phyloP scores from a whole-genome alignment of 768 basidiomycete genomes.

The Kwoniella bestiolae region DNA sequence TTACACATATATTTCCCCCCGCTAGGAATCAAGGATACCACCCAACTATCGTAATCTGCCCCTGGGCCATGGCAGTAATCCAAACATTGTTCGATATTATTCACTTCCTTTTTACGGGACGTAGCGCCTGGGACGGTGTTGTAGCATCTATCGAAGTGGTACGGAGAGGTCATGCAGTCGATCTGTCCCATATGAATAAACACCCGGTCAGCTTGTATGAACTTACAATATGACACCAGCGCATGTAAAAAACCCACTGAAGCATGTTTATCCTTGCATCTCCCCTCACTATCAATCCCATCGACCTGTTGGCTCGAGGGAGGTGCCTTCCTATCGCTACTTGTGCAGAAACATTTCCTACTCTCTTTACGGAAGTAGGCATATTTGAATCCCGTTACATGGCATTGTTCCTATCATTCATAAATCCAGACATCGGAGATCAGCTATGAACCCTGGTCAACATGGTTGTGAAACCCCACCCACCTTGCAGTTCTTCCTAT shows the following conservation, averaged over 20 bases:
- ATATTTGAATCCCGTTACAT: slow-evolving; percentile 18
- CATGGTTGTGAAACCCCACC: background rate
- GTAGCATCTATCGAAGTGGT: slow-evolving; percentile 14
- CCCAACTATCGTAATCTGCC: slow-evolving; percentile 10
- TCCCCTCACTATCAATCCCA: slow-evolving; percentile 11
- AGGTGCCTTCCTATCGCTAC: slow-evolving; percentile 9
- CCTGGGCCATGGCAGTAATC: slow-evolving; percentile 15
- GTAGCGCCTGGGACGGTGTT: slow-evolving; percentile 11
- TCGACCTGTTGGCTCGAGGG: slow-evolving; percentile 8
- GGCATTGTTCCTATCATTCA: slow-evolving; percentile 10
- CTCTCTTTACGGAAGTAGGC: slow-evolving; percentile 10
- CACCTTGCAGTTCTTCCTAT: slow-evolving; percentile 16
- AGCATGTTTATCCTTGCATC: slow-evolving; percentile 11
- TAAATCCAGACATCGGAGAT: background rate
- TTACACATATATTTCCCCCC: slow-evolving; percentile 4
- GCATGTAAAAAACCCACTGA: slow-evolving; percentile 5
- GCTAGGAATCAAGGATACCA: slow-evolving; percentile 1
- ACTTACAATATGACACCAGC: too few species aligned
- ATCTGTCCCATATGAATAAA: too few species aligned
- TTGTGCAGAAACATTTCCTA: slow-evolving; percentile 10
- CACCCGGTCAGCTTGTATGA: too few species aligned
- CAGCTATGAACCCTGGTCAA: too few species aligned
- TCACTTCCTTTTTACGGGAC: background rate
- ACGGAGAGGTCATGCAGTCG: slow-evolving; percentile 7
- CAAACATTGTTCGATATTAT: slow-evolving; percentile 6